phyloP scores from a whole-genome alignment of 2,329 filamentous ascomycete species.

The Tolypocladium sp. region DNA sequence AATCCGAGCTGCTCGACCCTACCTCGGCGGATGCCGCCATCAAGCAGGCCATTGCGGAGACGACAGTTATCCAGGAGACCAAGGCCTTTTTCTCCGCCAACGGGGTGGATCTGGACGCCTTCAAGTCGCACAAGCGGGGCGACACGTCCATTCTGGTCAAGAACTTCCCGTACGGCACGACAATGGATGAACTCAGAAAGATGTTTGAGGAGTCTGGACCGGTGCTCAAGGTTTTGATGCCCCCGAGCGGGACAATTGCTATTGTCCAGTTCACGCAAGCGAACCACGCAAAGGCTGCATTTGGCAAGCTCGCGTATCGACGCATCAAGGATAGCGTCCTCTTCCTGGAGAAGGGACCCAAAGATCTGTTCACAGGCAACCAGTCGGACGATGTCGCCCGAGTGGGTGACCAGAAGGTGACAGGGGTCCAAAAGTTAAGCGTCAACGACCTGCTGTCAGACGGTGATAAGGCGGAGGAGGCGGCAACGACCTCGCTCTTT shows the following conservation, averaged over 20 bases:
- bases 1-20: conserved; percentile 88
- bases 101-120: conserved; percentile 85
- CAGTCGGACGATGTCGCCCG: conserved; percentile 16
- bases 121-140: conserved; percentile 76
- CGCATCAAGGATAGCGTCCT: conserved; percentile 85
- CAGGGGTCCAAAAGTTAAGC: conserved; percentile 51
- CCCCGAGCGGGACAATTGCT: conserved; percentile 84
- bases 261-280: conserved; percentile 81
- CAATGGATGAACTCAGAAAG: conserved; percentile 65
- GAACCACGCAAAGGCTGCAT: conserved; percentile 73
- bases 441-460: conserved; percentile 59
- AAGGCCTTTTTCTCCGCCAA: conserved; percentile 84
- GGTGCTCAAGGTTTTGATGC: conserved; percentile 78
- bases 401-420: conserved; percentile 21
- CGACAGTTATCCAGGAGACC: conserved; percentile 90
- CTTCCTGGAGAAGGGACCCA: conserved; percentile 89
- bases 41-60: conserved; percentile 95
- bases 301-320: conserved; percentile 77
- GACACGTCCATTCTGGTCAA: conserved; percentile 87
- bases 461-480: conserved; percentile 41
- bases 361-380: conserved; percentile 56
- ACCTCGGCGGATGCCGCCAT: conserved; percentile 90
- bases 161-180: conserved; percentile 83
- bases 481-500: conserved; percentile 72
- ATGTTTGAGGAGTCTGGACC: conserved; percentile 82